Conservation (phyloP, 2,329 filamentous ascomycete genomes). For the Stemphylium vesicarium region DNA sequence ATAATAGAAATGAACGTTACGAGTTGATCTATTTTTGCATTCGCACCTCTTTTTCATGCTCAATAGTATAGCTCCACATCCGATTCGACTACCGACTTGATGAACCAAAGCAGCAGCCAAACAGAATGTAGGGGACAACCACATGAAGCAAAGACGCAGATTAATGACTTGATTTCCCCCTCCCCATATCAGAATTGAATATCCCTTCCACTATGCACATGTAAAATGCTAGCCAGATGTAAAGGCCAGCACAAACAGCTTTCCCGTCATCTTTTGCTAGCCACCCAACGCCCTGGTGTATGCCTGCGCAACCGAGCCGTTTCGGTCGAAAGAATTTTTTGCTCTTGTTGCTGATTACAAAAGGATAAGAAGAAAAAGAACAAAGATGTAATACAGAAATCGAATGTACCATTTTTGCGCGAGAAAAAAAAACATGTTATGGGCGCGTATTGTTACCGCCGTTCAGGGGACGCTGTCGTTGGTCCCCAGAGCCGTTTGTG, state of each 20-base stretch:
- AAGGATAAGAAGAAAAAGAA: constrained; percentile 2
- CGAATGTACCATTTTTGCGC: background rate
- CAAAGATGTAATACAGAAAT: constrained; percentile 1
- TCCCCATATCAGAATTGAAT: too few species aligned
- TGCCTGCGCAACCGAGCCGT: constrained; percentile 2
- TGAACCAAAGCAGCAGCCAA: too few species aligned
- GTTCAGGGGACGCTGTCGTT: constrained; percentile 8
- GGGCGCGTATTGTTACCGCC: background rate
- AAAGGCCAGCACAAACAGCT: background rate
- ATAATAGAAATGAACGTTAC: too few species aligned
- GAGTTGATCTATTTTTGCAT: too few species aligned
- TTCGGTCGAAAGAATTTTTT: background rate
- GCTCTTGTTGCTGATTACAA: constrained; percentile 8
- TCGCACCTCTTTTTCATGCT: too few species aligned
- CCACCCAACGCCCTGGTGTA: constrained; percentile 6
- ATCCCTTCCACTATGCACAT: background rate
- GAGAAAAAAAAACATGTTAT: background rate
- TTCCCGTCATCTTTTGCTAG: background rate
- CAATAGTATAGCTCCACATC: too few species aligned
- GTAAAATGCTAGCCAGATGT: background rate
- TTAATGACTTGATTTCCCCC: too few species aligned
- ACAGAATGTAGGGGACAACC: too few species aligned
- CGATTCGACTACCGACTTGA: too few species aligned
- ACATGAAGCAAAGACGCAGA: too few species aligned
- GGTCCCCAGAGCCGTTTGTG: constrained; percentile 42